phyloP scores from a whole-genome alignment of 768 basidiomycete genomes.

The Arthromyces matolae region DNA sequence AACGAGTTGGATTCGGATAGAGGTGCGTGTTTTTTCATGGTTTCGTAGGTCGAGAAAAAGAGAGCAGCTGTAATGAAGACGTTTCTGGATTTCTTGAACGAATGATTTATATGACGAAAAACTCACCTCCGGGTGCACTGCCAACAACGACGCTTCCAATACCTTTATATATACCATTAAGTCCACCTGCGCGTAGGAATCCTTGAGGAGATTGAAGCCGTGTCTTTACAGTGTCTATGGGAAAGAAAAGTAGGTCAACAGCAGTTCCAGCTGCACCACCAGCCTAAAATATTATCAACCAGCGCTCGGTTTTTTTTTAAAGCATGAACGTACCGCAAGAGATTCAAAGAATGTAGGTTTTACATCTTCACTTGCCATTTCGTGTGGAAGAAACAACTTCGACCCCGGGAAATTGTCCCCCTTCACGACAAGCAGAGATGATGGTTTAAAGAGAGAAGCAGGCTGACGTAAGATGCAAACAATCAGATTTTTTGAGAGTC shows the following conservation, averaged over 20 bases:
- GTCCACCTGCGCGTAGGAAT: conserved; percentile 81
- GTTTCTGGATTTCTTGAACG: background rate
- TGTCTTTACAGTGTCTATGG: conserved; percentile 96
- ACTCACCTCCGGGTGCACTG: conserved; percentile 87
- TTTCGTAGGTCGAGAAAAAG: conserved; percentile 95
- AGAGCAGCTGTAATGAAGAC: conserved; percentile 66
- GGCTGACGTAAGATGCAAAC: background rate
- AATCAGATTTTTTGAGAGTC: background rate
- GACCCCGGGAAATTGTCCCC: background rate
- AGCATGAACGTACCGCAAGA: conserved; percentile 22
- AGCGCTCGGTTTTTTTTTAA: background rate
- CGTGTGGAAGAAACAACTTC: background rate
- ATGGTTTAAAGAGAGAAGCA: background rate
- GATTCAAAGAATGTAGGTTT: conserved; percentile 30
- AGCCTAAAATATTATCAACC: conserved; percentile 12
- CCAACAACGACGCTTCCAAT: conserved; percentile 93
- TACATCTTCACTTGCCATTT: conserved; percentile 12
- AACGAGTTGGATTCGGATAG: conserved; percentile 54
- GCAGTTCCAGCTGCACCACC: conserved; percentile 87
- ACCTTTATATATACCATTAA: conserved; percentile 88
- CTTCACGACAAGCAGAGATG: background rate
- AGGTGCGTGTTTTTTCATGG: conserved; percentile 74
- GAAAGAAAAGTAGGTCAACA: conserved; percentile 95
- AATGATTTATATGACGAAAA: background rate
- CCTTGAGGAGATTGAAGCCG: conserved; percentile 88